These are phyloP conservation scores for Penicillium manginii DNA, from an alignment of 495 filamentous ascomycete species.

Conservation along the genomic window DNA sequence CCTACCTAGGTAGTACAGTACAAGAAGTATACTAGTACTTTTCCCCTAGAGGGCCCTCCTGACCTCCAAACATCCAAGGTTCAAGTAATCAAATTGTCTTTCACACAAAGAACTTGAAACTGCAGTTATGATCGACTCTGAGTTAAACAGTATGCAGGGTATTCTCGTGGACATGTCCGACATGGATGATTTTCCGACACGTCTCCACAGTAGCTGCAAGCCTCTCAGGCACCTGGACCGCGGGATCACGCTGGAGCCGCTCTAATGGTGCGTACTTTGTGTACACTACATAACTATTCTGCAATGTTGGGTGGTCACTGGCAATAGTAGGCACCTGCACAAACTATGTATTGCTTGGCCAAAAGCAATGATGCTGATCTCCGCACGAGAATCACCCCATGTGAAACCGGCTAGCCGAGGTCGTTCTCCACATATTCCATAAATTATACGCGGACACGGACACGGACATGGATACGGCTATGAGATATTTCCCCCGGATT, in stretches of 20 bases:
- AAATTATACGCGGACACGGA: neutral
- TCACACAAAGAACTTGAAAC: too few species aligned
- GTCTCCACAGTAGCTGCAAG: neutral
- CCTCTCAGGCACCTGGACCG: neutral
- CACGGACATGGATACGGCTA: neutral
- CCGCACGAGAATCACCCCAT: slow-evolving; percentile 1
- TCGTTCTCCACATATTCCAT: slow-evolving; percentile 1
- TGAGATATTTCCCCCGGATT: slow-evolving; percentile 9
- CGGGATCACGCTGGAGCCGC: too few species aligned
- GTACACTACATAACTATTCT: neutral
- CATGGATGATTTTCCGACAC: neutral
- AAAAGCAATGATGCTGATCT: slow-evolving; percentile 4
- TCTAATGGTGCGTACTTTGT: too few species aligned
- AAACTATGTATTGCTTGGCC: neutral
- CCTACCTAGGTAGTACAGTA: too few species aligned
- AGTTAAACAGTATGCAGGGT: too few species aligned
- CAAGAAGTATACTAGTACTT: too few species aligned
- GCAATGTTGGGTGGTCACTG: neutral
- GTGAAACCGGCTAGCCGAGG: slow-evolving; percentile 19
- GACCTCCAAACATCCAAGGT: too few species aligned
- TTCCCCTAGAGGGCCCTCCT: too few species aligned
- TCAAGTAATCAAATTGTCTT: too few species aligned
- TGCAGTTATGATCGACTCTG: too few species aligned
- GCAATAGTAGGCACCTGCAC: neutral
- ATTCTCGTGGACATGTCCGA: too few species aligned